Evolutionary conservation across 2,329 filamentous ascomycete genomes (phyloP), one percentile per base, ranked within the genome.

Genomic region (Epichloe sp.): DNA sequence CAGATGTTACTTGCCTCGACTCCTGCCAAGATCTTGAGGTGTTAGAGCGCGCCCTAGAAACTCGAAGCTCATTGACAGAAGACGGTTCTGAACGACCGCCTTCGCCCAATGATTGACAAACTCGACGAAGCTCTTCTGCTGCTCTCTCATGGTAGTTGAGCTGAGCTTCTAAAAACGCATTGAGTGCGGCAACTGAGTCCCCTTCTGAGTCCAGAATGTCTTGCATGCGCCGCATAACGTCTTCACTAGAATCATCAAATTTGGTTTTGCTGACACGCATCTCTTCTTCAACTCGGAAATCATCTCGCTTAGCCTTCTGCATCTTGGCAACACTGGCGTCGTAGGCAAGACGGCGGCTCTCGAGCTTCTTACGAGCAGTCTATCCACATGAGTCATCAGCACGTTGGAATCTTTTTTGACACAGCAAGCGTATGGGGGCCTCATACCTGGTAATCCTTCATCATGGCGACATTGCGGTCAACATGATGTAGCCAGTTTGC

Each of bases 361-460:
- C 93, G 57, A 97, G 84, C 79, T 95, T 96, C 79, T 93, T 96
- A 63, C 91, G 85, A 48, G 91, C 81, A 57, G 79, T 76, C 85
- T 61, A 44, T 43, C 31, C 21, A 40, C 5, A 10, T 1, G 31
- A 40, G 40, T 3, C 17, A 37, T 44, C 37, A 52, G 49, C 35
- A 49, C 31, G 15, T 41, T 41, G 35, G 17, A 12, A n/a, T 11
- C 38, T 10, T 17, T 41, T 10, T 17, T 41, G 3, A 41, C 15
- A 8, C 4, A 5, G 21, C 26, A 12, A 35, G n/a, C 3, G 15
- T 15, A 10, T 48, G 15, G 19, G 17, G 8, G 19, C 6, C 21
- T 35, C 77, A 50, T 75, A 91, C 86, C 77, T 96, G 89, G 61
- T 95, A 97, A 63, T 97, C 93, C 67, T 95, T 96, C 88, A 97